Evolutionary conservation across 2,329 filamentous ascomycete species (phyloP).

Genomic region (Parasarocladium wereldwijsianum): DNA sequence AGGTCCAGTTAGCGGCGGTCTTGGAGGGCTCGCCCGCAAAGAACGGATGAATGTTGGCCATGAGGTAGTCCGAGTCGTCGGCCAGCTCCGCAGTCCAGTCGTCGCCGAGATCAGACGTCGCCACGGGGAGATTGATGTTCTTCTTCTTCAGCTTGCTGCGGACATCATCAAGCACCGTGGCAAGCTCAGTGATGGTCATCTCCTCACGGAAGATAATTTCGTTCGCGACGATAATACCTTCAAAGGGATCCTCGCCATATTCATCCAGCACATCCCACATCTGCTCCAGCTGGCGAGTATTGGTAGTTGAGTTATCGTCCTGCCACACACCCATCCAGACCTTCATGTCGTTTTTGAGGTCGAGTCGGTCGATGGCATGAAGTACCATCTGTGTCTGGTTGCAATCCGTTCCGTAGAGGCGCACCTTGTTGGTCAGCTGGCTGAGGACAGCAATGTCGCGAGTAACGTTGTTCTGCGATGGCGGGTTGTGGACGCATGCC

Average conservation of each 20-base stretch:
- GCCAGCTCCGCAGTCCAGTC: slow-evolving; percentile 67
- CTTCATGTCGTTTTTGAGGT: slow-evolving; percentile 59
- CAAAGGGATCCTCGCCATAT: slow-evolving; percentile 56
- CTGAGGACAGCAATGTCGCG: slow-evolving; percentile 80
- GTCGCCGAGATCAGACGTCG: slow-evolving; percentile 78
- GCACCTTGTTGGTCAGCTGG: slow-evolving; percentile 75
- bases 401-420: slow-evolving; percentile 90
- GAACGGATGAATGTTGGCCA: slow-evolving; percentile 96
- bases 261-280: slow-evolving; percentile 72
- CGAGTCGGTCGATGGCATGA: slow-evolving; percentile 61
- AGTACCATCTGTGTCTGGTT: slow-evolving; percentile 94
- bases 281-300: slow-evolving; percentile 63
- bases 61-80: slow-evolving; percentile 64
- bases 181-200: slow-evolving; percentile 50
- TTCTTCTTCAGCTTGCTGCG: slow-evolving; percentile 55
- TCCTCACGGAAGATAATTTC: slow-evolving; percentile 66
- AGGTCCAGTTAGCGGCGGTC: slow-evolving; percentile 67
- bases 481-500: slow-evolving; percentile 59
- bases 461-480: slow-evolving; percentile 89
- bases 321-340: slow-evolving; percentile 95
- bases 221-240: slow-evolving; percentile 70
- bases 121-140: slow-evolving; percentile 58
- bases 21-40: slow-evolving; percentile 64
- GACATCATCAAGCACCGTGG: slow-evolving; percentile 50
- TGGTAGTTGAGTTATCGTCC: slow-evolving; percentile 70